Evolutionary conservation across 306 rosid genomes (phyloP), one percentile per base, ranked within the genome.

Genomic region (Styphnolobium japonicum): DNA sequence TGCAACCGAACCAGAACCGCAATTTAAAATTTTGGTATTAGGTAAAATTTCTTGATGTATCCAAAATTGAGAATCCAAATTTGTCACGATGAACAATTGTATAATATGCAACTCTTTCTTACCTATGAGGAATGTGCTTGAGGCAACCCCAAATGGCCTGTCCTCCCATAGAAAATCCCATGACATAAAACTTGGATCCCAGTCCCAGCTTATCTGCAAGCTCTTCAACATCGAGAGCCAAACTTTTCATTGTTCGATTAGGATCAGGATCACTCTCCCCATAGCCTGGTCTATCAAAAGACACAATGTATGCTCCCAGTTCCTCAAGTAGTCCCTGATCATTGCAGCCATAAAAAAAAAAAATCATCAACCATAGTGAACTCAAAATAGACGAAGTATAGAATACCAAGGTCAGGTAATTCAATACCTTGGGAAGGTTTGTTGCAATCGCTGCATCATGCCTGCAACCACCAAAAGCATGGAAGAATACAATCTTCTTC

Each of bases 231-330:
- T 85, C 89, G 21, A 81, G 76, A 56, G 91, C 87, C 82, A 83
- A 73, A 58, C 89, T 83, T 37, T 80, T 69, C 0, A 36, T 4
- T 0, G 82, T 83, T 42, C 78, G 39, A 9, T 60, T 73, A 0
- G 87, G 86, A 77, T 88, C 57, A 5, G 87, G 78, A 10, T 85
- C 91, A 80, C 89, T 88, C 22, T 88, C 87, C 37, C 89, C 91
- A 74, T 88, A 85, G 4, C 87, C 87, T 51, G 89, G 76, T 76
- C 81, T 83, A 72, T 88, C 89, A 83, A 85, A 83, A 2, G 86
- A 86, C 48, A 88, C 86, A 1, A 85, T 42, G 18, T 85, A 80
- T 14, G 60, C 64, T 16, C 87, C 91, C 1, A 80, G 65, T 33
- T 80, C 86, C 73, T 75, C 80, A 23, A 73, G n/a, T 73, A 80